Evolutionary conservation across 202 grass and related monocot genomes (phyloP), one percentile per base, ranked within the genome.

Genomic region (Zizania palustris): DNA sequence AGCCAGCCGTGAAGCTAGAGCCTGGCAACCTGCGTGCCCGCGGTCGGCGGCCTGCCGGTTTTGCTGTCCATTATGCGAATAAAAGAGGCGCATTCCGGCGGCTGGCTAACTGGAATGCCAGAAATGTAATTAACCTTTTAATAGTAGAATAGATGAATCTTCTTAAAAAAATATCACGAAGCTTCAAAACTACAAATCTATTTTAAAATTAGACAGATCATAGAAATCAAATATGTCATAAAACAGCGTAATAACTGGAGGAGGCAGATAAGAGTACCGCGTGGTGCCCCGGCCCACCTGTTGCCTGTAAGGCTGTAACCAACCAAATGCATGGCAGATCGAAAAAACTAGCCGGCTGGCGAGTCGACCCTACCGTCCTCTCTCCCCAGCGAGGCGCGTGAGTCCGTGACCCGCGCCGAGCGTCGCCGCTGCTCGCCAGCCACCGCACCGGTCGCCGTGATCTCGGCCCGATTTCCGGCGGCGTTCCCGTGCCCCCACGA

Each of bases 261-360:
- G 28, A 28, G 28, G 28, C 28, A 28, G 2, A 28, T 28, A 28
- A 3, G 40, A 42, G 40, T 7, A 42, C 40, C 2, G 40, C 40
- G 40, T 16, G 19, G 40, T 56, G 40, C 73, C 55, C 69, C 65
- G 35, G 83, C 18, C 70, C 72, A 41, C 69, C 69, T 57, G 69
- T 80, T 57, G 58, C 57, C 40, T 59, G 72, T 72, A 66, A 77
- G 40, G 57, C 39, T n/a, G n/a, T n/a, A n/a, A n/a, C n/a, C n/a
- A n/a, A 81, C 72, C 71, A 82, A 71, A 65, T 71, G 83, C 61
- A 49, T 49, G 84, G 58, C 58, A 57, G 76, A 61, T 54, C 43
- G 48, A 13, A 51, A 51, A 49, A 75, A 55, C 56, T 69, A 74
- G 68, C 53, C 4, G 3, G 7, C 54, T 55, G 40, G 11, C 45